phyloP scores from a whole-genome alignment of 495 filamentous ascomycete species.

The Penicillium fimorum region DNA sequence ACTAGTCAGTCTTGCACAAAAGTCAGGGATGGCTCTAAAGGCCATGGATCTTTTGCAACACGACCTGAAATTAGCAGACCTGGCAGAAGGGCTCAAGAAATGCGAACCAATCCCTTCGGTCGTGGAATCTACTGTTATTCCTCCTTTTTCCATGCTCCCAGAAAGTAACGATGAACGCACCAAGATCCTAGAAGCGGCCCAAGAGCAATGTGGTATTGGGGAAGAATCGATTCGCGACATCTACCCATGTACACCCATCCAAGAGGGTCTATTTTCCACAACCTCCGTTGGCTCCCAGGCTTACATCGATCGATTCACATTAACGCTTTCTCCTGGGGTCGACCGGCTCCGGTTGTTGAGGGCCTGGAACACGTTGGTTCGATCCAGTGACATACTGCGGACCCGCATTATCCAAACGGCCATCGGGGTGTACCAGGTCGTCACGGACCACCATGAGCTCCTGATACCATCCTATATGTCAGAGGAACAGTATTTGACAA shows the following conservation, averaged over 20 bases:
- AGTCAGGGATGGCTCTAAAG: too few species aligned
- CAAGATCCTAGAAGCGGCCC: neutral
- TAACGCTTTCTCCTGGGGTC: neutral
- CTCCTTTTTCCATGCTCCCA: neutral
- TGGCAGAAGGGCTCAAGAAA: too few species aligned
- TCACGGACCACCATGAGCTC: neutral
- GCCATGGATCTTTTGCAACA: too few species aligned
- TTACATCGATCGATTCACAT: neutral
- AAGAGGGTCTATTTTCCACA: neutral
- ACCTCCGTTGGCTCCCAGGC: neutral
- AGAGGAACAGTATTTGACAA: neutral
- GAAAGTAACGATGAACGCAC: neutral
- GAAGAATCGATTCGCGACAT: neutral
- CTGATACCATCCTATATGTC: neutral
- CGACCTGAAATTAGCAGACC: too few species aligned
- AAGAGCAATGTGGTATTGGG: neutral
- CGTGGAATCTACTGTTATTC: neutral
- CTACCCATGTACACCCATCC: neutral
- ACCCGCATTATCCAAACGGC: neutral
- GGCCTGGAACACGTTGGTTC: neutral
- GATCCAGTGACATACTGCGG: neutral
- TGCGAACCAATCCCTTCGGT: too few species aligned
- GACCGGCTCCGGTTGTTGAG: neutral
- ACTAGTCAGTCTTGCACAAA: neutral
- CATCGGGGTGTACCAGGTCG: neutral